phyloP scores from a whole-genome alignment of 768 basidiomycete genomes.

The Rickenella mellea region DNA sequence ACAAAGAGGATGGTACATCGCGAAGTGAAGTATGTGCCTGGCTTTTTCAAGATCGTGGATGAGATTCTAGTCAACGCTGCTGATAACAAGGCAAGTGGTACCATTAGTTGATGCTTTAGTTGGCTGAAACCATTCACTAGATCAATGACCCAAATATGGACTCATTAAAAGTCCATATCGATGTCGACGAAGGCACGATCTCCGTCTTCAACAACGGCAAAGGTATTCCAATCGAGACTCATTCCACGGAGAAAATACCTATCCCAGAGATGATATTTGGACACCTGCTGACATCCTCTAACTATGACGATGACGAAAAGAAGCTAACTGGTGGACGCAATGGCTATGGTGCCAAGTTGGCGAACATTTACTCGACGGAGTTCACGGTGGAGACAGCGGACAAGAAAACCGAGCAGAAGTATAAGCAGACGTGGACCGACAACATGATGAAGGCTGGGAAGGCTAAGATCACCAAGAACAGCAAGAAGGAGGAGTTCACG shows the following conservation, averaged over 20 bases:
- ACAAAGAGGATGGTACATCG: constrained; percentile 76
- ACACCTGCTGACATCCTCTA: constrained; percentile 86
- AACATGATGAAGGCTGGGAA: constrained; percentile 87
- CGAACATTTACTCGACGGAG: constrained; percentile 95
- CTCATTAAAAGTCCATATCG: constrained; percentile 78
- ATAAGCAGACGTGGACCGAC: constrained; percentile 87
- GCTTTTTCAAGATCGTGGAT: constrained; percentile 99
- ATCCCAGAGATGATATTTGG: constrained; percentile 98
- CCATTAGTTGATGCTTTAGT: background rate
- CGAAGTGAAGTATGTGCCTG: constrained; percentile 87
- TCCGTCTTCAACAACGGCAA: constrained; percentile 93
- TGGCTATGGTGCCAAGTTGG: constrained; percentile 95
- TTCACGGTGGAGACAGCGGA: constrained; percentile 96
- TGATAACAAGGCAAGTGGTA: constrained; percentile 83
- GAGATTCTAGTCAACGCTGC: constrained; percentile 99
- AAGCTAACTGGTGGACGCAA: constrained; percentile 98
- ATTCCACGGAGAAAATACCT: constrained; percentile 85
- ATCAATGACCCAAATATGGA: constrained; percentile 92
- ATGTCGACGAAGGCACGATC: constrained; percentile 75
- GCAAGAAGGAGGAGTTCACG: constrained; percentile 84
- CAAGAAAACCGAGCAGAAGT: constrained; percentile 78
- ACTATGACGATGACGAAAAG: constrained; percentile 98
- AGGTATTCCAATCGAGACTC: constrained; percentile 96
- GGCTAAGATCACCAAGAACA: constrained; percentile 90
- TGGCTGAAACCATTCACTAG: constrained; percentile 28